A percentile compares a stretch with the other conserved stretches of the same genome.
phyloP scores from a whole-genome alignment of 345 rosid species.

The Pistacia vera region DNA sequence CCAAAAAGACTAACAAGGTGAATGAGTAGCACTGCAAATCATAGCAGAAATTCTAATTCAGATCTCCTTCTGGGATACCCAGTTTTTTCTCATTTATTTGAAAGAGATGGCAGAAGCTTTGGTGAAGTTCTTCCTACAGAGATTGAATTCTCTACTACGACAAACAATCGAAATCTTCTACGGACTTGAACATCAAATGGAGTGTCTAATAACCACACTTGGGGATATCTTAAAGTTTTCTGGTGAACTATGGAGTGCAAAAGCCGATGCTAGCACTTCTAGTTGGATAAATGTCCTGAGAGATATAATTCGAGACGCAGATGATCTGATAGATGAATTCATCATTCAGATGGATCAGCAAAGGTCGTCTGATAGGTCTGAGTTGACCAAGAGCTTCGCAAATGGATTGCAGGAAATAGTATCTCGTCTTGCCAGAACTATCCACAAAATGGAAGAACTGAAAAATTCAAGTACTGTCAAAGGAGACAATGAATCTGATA shows the following conservation, averaged over 20 bases:
- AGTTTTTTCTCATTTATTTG: constrained; percentile 1
- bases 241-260: background rate
- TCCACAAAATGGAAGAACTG: constrained; percentile 18
- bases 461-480: background rate
- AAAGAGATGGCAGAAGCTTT: constrained; percentile 32
- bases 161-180: constrained; percentile 18
- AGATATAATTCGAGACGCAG: constrained; percentile 16
- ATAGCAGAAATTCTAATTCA: too few relatives aligned
- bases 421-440: constrained; percentile 16
- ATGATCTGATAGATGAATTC: constrained; percentile 34
- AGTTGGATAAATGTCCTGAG: constrained; percentile 18
- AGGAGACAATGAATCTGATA: background rate
- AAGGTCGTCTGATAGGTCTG: constrained; percentile 13
- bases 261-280: constrained; percentile 16
- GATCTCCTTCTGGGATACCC: background rate
- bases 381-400: constrained; percentile 24
- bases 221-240: constrained; percentile 20
- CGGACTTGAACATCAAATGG: constrained; percentile 23
- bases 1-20: background rate
- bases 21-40: background rate
- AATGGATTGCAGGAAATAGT: constrained; percentile 23
- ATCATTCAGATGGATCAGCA: constrained; percentile 30
- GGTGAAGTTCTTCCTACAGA: constrained; percentile 31
- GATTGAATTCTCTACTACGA: constrained; percentile 24
- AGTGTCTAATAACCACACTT: constrained; percentile 9